Base-by-base conservation (phyloP, 2,329 filamentous ascomycete genomes). In the Aspergillus sp. region DNA sequence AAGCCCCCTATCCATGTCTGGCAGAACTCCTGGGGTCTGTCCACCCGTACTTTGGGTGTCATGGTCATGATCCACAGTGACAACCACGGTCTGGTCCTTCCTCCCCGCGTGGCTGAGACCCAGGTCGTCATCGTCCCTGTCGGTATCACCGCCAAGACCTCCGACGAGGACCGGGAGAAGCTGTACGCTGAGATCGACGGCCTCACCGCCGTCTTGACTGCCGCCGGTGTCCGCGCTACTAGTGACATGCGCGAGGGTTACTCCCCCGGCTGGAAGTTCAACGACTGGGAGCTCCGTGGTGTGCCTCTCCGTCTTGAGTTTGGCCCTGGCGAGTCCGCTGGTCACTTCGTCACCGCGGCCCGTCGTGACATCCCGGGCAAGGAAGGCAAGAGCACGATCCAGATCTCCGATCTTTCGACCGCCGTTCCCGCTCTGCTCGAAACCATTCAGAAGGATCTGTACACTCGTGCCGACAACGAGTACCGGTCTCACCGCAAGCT, bases 21-120 rank as follows among this genome's bases (percentile, higher is more conserved):
- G 92, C 94, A 99, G 74, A 99, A 99, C 80, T 97, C 91, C 13
- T 99, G 94, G 94, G 94, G 94, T 75, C 84, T 99, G 56, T 97
- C 93, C 1, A 99, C 94, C 50, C 91, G 94, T 70, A 91, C 93
- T 52, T 96, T 99, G 61, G 95, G 94, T 77, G 91, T 97, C 71
- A 97, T 97, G 93, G 89, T 97, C 67, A 94, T 99, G 86, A 91
- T 96, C 56, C 94, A 99, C 76, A 88, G 91, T 66, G 94, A 99
- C 71, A 88, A 99, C 78, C 93, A 93, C 75, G 94, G 94, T 59
- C 82, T 99, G 16, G 91, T 97, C 57, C 85, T 97, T 48, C 94
- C 94, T 69, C 94, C 94, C 38, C 85, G 91, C 51, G 89, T 97
- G 48, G 87, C 92, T 59, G 91, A 93, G 75, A 81, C 87, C 58